phyloP scores from a whole-genome alignment of 805 yeast species.

The Starmera caribaea region DNA sequence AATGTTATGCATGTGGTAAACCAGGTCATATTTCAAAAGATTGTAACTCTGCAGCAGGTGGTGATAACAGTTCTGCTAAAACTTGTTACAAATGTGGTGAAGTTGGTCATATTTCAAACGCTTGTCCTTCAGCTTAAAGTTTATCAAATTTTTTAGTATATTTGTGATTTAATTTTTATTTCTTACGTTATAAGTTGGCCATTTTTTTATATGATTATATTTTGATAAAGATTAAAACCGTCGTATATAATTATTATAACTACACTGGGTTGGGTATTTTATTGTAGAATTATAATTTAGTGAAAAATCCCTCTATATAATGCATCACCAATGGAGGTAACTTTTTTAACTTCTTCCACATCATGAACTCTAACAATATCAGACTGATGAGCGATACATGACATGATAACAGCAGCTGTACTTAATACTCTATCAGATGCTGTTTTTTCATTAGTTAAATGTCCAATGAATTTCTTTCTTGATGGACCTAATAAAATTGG shows the following conservation, averaged over 20 bases:
- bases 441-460: constrained; percentile 44
- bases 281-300: background rate
- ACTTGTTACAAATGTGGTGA: constrained; percentile 38
- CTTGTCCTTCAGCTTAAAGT: constrained; percentile 33
- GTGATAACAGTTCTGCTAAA: constrained; percentile 25
- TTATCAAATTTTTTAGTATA: too few relatives aligned
- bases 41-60: constrained; percentile 52
- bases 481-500: constrained; percentile 83
- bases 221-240: too few relatives aligned
- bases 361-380: constrained; percentile 90
- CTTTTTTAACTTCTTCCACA: constrained; percentile 47
- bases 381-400: constrained; percentile 62
- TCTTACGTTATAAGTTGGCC: too few relatives aligned
- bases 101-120: constrained; percentile 82
- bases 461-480: constrained; percentile 79
- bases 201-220: too few relatives aligned
- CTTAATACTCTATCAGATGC: constrained; percentile 64
- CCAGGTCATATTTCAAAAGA: constrained; percentile 85
- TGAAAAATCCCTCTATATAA: constrained; percentile 34
- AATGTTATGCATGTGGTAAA: constrained; percentile 90
- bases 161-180: too few relatives aligned
- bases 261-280: too few relatives aligned
- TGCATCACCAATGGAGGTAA: constrained; percentile 61
- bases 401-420: constrained; percentile 65
- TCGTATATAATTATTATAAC: too few relatives aligned